These are phyloP conservation scores for Ustilago cynodontis DNA, from an alignment of 1,284 basidiomycete species.

Conservation along the genomic window DNA sequence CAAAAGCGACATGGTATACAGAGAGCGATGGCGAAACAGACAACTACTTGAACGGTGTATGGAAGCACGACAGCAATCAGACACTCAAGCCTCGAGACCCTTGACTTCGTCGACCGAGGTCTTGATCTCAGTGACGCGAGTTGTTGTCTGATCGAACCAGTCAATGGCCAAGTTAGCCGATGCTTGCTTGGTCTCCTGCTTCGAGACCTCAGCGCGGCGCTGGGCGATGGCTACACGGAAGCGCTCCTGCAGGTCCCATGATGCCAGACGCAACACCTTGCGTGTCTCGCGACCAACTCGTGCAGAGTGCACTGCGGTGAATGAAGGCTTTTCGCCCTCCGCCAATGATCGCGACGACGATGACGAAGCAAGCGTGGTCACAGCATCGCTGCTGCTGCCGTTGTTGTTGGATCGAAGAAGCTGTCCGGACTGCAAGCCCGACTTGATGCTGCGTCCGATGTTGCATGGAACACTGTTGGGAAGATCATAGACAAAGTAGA, in stretches of 20 bases:
- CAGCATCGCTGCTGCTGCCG: slow-evolving; percentile 14
- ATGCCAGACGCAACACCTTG: slow-evolving; percentile 91
- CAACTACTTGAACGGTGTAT: slow-evolving; percentile 5
- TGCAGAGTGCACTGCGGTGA: slow-evolving; percentile 79
- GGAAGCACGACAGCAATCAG: not conserved
- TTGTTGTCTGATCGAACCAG: slow-evolving; percentile 57
- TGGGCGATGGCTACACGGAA: slow-evolving; percentile 85
- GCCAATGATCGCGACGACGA: slow-evolving; percentile 8
- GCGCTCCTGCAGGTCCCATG: slow-evolving; percentile 88
- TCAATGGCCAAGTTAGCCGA: slow-evolving; percentile 53
- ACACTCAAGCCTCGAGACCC: slow-evolving; percentile 23
- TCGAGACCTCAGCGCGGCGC: slow-evolving; percentile 74
- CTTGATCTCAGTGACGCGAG: slow-evolving; percentile 26
- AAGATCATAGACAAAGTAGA: slow-evolving; percentile 88
- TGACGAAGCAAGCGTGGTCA: slow-evolving; percentile 5
- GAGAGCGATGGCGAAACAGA: not conserved
- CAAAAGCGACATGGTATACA: not conserved
- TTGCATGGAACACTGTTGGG: slow-evolving; percentile 92
- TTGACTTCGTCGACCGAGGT: slow-evolving; percentile 37
- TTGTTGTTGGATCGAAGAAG: slow-evolving; percentile 17
- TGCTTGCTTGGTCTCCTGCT: slow-evolving; percentile 62
- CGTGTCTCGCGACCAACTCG: slow-evolving; percentile 87
- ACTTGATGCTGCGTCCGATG: slow-evolving; percentile 62
- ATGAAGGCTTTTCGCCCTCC: slow-evolving; percentile 68
- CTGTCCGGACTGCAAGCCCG: slow-evolving; percentile 43